Base-by-base conservation (phyloP, 805 yeast genomes). In the Barnettozyma populi region DNA sequence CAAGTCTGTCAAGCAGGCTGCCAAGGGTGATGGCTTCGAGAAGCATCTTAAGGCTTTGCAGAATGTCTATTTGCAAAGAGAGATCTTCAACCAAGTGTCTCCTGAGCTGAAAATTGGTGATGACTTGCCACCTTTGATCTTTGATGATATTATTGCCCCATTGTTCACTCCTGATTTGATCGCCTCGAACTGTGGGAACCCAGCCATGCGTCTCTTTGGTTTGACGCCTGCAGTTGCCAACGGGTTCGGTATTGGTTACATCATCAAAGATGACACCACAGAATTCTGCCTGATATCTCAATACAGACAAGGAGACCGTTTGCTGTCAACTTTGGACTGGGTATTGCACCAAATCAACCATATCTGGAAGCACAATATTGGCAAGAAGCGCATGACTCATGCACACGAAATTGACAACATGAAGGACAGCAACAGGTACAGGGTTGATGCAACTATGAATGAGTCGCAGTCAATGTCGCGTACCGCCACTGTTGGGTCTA, bases 231-330 rank as follows among this genome's bases (percentile, higher is more conserved):
- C 90, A 1, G 74, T 81, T 18, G 82, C 89, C 40, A 89, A 86
- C 57, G 97, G 97, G 0, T 89, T 84, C 65, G 97, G 96, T n/a
- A 74, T 90, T 21, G 97, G 96, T 2, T 90, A 90, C 61, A 87
- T 89, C 52, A 82, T 90, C 56, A 90, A 89, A 62, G 80, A 77
- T 47, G 94, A 90, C 59, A 79, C 80, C 36, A 83, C 89, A 34
- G 81, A 86, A 27, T 73, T 90, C n/a, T 86, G 96, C 38, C 78
- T 88, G 19, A 83, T 92, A 29, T 87, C 96, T 13, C 90, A 90
- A 65, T 87, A 82, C 62, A 75, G 97, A 51, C 97, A 90, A 66
- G 90, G 95, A 2, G 76, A 76, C 46, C 73, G 97, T 52, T 80
- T 87, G 51, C 69, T 90, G 61, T 82, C 81, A 52, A 88, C 95